Evolutionary conservation across 495 filamentous ascomycete species (phyloP).

Genomic region (Xylaria bambusicola): DNA sequence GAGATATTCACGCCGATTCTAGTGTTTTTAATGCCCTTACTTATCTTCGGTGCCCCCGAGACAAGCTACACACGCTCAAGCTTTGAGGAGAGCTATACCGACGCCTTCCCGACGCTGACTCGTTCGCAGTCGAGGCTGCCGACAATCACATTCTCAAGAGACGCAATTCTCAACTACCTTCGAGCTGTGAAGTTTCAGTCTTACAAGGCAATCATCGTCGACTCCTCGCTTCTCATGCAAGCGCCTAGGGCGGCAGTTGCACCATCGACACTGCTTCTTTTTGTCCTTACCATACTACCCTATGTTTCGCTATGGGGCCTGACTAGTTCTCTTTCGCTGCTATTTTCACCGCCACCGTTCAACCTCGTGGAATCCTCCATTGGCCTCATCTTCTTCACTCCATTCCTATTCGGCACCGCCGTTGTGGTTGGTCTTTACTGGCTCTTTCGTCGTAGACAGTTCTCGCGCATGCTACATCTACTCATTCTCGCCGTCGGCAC

Average conservation of each 20-base stretch:
- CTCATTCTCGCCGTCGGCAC: constrained; percentile 36
- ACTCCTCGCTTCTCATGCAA: constrained; percentile 35
- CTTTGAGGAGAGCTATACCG: constrained; percentile 29
- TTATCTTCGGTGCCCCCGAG: constrained; percentile 51
- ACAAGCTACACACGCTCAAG: constrained; percentile 46
- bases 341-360: constrained; percentile 46
- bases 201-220: constrained; percentile 29
- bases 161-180: constrained; percentile 35
- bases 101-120: constrained; percentile 28
- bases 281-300: constrained; percentile 45
- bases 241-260: constrained; percentile 47
- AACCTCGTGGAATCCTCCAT: constrained; percentile 38
- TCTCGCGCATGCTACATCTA: constrained; percentile 35
- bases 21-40: constrained; percentile 43
- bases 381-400: constrained; percentile 45
- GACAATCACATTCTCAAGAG: constrained; percentile 31
- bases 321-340: constrained; percentile 43
- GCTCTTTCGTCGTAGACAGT: constrained; percentile 19
- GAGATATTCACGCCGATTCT: constrained; percentile 50
- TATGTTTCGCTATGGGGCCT: constrained; percentile 46
- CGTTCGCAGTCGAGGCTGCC: constrained; percentile 36
- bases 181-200: constrained; percentile 43
- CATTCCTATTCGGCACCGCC: constrained; percentile 40
- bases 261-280: constrained; percentile 46
- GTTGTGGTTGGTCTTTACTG: constrained; percentile 28